Base-by-base conservation (phyloP, 805 yeast genomes). In the Hanseniaspora guilliermondii region DNA sequence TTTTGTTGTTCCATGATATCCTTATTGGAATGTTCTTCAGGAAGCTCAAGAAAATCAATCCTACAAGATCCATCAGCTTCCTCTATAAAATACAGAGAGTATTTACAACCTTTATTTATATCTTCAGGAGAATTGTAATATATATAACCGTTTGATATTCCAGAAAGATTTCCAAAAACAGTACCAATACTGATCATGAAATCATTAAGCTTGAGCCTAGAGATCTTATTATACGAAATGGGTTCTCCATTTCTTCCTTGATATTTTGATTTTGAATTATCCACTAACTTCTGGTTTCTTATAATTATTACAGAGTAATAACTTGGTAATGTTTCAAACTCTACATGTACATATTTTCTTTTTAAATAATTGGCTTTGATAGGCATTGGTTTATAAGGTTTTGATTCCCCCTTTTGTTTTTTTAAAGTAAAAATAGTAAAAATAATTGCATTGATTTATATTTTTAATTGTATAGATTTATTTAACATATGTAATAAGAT, bases 171-270 rank as follows among this genome's bases (percentile, higher is more conserved):
- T 12, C 49, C 55, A 36, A 57, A 55, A 17, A 54, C 53, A 7
- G 57, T 46, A 1, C 59, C 59, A 19, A 57, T 32, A 7, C 56
- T 37, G n/a, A 52, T 19, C 55, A 52, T 52, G n/a, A 52, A 52
- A 19, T 52, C 49, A 19, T 37, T 37, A 11, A 52, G 30, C 32
- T 27, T 44, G 9, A 42, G 40, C n/a, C 50, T 36, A 4, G 41
- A 25, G 25, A 47, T 27, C 25, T 44, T 52, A 25, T 40, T 30
- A 30, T 52, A 36, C 12, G 22, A 35, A 1, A 25, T 42, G 7
- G 27, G 25, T 16, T 36, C 45, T 37, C 38, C 49, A 12, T 16
- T 9, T 8, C 40, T 33, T 7, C 22, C 32, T 7, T 44, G 30
- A 14, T 44, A 19, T 30, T 44, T 42, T 9, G 44, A 44, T 16